phyloP scores from a whole-genome alignment of 257 asterid species.

The Ilex asprella region DNA sequence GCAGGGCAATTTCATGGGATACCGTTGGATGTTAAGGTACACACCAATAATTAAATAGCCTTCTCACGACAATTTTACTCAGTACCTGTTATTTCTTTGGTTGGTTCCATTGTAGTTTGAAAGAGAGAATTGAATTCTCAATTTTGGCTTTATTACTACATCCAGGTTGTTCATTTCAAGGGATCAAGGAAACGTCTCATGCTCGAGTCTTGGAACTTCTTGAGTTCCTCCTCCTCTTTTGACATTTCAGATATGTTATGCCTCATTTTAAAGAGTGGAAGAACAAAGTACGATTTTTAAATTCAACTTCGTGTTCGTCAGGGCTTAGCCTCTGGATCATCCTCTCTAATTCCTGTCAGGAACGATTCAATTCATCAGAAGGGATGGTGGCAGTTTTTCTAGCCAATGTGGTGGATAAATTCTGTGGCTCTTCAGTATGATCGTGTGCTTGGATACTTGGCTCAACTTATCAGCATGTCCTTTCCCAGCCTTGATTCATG shows the following conservation, averaged over 20 bases:
- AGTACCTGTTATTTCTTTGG: no score
- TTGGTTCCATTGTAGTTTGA: no score
- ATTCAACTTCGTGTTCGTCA: not conserved
- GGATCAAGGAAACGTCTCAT: slow-evolving; percentile 93
- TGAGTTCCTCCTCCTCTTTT: slow-evolving; percentile 32
- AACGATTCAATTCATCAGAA: no score
- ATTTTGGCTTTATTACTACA: slow-evolving; percentile 13
- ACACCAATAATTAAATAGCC: not conserved
- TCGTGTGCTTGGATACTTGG: not conserved
- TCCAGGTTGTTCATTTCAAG: slow-evolving; percentile 90
- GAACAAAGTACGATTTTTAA: slow-evolving; percentile 84
- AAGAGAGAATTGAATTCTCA: not conserved
- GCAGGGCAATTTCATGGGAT: slow-evolving; percentile 97
- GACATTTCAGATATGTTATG: slow-evolving; percentile 74
- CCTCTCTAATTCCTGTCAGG: no score
- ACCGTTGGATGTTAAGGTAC: slow-evolving; percentile 96
- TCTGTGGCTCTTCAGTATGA: not conserved
- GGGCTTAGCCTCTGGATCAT: not conserved
- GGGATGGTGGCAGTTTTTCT: not conserved
- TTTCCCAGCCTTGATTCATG: no score
- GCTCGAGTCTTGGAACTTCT: slow-evolving; percentile 90
- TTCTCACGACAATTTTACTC: no score
- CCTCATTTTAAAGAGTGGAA: slow-evolving; percentile 76
- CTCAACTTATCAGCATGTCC: not conserved
- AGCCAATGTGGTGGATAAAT: not conserved